Evolutionary conservation across 176 grass and related monocot species (phyloP).

Genomic region (Themeda triandra): DNA sequence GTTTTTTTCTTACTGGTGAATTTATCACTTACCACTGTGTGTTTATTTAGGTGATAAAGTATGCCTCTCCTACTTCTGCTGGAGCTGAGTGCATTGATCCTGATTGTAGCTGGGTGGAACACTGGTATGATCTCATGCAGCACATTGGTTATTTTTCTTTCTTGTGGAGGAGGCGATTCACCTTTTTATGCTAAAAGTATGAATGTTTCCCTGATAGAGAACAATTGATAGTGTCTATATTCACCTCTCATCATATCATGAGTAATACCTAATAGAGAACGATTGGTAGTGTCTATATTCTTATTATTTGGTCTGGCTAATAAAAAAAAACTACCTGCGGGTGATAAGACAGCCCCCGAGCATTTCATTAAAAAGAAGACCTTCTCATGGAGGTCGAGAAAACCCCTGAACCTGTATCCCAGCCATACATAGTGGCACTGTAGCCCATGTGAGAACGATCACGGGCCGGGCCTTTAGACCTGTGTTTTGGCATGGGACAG

Average conservation of each 20-base stretch:
- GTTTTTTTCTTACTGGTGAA: constrained; percentile 12
- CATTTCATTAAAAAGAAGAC: too few species aligned
- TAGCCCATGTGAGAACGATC: too few species aligned
- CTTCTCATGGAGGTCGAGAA: too few species aligned
- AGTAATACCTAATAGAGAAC: neutral
- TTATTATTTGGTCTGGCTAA: neutral
- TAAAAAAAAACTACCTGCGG: too few species aligned
- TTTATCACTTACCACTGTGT: constrained; percentile 14
- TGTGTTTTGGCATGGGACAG: too few species aligned
- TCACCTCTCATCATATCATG: neutral
- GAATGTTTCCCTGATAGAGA: neutral
- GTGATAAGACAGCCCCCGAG: too few species aligned
- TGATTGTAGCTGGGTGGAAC: constrained; percentile 93
- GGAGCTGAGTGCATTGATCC: constrained; percentile 90
- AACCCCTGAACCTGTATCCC: too few species aligned
- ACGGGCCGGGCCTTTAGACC: too few species aligned
- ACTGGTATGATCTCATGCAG: constrained; percentile 62
- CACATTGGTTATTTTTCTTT: constrained; percentile 16
- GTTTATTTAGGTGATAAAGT: constrained; percentile 85
- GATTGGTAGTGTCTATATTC: neutral
- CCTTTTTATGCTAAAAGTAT: constrained; percentile 7
- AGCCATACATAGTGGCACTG: too few species aligned
- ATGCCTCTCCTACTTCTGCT: constrained; percentile 83
- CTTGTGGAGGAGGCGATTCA: neutral
- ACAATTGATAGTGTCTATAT: neutral